Percentiles rank a stretch among this genome's conserved stretches.
phyloP scores from a whole-genome alignment of 768 basidiomycete species.

The Tephrocybe sp. region DNA sequence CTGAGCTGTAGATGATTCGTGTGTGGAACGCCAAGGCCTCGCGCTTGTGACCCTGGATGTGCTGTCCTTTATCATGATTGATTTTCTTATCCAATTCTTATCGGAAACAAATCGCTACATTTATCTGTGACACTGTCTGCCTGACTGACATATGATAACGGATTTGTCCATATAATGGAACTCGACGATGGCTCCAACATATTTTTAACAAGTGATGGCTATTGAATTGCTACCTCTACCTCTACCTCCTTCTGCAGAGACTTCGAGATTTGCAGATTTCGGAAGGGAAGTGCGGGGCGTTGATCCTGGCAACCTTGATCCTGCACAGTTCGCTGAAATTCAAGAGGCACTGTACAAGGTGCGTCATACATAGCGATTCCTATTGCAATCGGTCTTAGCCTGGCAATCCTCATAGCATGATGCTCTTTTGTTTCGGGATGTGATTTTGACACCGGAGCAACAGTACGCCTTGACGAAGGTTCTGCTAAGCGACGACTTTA shows the following conservation, averaged over 20 bases:
- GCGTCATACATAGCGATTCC: constrained; percentile 8
- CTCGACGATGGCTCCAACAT: too few relatives aligned
- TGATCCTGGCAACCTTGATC: constrained; percentile 60
- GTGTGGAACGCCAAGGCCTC: too few relatives aligned
- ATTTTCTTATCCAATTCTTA: too few relatives aligned
- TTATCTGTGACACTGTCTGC: too few relatives aligned
- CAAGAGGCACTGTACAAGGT: constrained; percentile 79
- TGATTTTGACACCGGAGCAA: constrained; percentile 71
- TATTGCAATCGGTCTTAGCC: not conserved
- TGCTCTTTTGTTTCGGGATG: constrained; percentile 73
- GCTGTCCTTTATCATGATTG: too few relatives aligned
- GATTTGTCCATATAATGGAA: too few relatives aligned
- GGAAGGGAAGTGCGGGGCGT: constrained; percentile 78
- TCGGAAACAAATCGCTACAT: too few relatives aligned
- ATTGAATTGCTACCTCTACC: constrained; percentile 68
- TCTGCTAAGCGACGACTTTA: not conserved
- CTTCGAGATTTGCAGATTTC: constrained; percentile 66
- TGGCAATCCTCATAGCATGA: constrained; percentile 48
- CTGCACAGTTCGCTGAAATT: constrained; percentile 66
- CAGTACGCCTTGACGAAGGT: constrained; percentile 88
- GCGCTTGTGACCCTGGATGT: too few relatives aligned
- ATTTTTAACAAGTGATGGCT: too few relatives aligned
- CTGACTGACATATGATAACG: too few relatives aligned
- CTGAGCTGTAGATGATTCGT: not conserved
- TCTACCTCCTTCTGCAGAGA: constrained; percentile 71